phyloP scores from a whole-genome alignment of 108 stramenopile genomes.

The Cylindrotheca closterium region DNA sequence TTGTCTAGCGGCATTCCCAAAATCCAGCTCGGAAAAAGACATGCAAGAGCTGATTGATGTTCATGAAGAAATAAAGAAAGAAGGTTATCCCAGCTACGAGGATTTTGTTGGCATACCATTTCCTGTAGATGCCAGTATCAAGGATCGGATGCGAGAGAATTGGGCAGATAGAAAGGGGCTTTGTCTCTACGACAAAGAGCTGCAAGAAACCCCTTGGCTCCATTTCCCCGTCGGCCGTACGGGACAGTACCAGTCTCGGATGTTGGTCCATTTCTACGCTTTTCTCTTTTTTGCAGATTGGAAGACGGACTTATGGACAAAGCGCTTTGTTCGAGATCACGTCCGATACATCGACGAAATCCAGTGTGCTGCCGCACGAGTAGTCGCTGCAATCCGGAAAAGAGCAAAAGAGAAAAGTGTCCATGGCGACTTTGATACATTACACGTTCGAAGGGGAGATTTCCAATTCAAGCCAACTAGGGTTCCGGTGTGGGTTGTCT shows the following conservation, averaged over 20 bases:
- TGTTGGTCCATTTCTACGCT: constrained; percentile 85
- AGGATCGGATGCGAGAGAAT: constrained; percentile 52
- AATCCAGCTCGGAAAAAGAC: constrained; percentile 2
- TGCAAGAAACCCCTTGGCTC: constrained; percentile 50
- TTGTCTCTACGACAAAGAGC: constrained; percentile 51
- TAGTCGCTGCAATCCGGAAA: constrained; percentile 62
- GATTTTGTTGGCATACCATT: constrained; percentile 22
- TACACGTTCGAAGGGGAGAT: constrained; percentile 84
- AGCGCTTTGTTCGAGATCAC: constrained; percentile 82
- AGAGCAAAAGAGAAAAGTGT: constrained; percentile 27
- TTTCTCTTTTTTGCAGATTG: constrained; percentile 87
- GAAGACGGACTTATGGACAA: constrained; percentile 67
- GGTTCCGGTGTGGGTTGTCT: constrained; percentile 19
- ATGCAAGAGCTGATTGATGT: background rate
- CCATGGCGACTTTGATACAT: constrained; percentile 58
- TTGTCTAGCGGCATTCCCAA: constrained; percentile 18
- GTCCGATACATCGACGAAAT: too few relatives aligned
- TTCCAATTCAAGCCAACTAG: constrained; percentile 45
- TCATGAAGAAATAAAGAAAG: background rate
- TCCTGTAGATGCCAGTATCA: constrained; percentile 32
- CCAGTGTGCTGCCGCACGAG: constrained; percentile 82
- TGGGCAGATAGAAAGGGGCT: constrained; percentile 42
- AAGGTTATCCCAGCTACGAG: constrained; percentile 1
- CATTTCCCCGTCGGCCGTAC: constrained; percentile 51
- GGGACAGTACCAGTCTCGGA: constrained; percentile 34